Evolutionary conservation across 2,329 filamentous ascomycete genomes (phyloP), one percentile per base, ranked within the genome.

Genomic region (Penicillium sp.): DNA sequence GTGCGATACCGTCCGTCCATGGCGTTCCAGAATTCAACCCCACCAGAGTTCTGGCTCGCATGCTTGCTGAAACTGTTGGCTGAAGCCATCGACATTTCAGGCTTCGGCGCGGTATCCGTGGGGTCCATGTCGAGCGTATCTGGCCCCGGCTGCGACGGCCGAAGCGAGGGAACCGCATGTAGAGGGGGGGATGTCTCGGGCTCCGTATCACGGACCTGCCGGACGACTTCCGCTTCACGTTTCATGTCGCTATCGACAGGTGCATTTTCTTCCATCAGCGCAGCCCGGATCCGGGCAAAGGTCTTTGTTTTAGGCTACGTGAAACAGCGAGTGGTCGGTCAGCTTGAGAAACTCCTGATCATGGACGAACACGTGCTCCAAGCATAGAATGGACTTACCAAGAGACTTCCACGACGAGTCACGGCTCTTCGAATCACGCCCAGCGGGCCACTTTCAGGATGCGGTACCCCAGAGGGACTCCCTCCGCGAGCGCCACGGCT

Each of bases 191-290:
- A 67, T 56, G 46, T 73, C 61, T 58, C 81, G 53, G 84, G 79
- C 61, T 96, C 90, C 59, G 85, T 91, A 67, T 97, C 93, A 37
- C 90, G 86, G 27, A 97, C 90, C 69, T 96, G 93, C 43, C 89
- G 87, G 53, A 98, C 89, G 4, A 97, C 93, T 69, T 97, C 91
- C 34, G 91, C 90, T 73, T 98, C 93, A 35, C 90, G 85, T 45
- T 87, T 84, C 48, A 89, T 83, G 67, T 98, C 93, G 37, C 86
- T 85, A 60, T 98, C 93, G 8, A 95, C 76, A 0, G 93, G 93
- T 0, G 90, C 83, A 12, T 82, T 80, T 71, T 98, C 93, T 71
- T 98, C 93, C 48, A 88, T 78, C 0, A 98, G 77, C 3, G 90
- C 90, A 7, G 91, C 93, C 52, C 88, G 83, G 56, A 98, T 95